These are phyloP conservation scores for Schwanniomyces vanrijiae DNA, from an alignment of 805 yeast species.

Conservation along the genomic window DNA sequence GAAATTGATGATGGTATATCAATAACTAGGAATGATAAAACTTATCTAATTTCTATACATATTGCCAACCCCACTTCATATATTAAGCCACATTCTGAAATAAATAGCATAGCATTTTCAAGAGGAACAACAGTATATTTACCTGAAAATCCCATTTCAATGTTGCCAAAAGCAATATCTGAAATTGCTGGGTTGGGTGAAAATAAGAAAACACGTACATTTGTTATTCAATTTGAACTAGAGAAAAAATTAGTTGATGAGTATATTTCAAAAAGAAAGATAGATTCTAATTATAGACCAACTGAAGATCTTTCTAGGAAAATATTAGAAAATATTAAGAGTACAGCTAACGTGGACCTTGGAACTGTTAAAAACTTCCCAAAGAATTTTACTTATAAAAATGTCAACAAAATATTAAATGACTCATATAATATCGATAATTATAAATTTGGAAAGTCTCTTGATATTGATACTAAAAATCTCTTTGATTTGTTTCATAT, in stretches of 20 bases:
- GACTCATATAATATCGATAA: conserved; percentile 14
- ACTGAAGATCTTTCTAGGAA: conserved; percentile 5
- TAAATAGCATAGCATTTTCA: conserved; percentile 57
- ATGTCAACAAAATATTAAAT: conserved; percentile 54
- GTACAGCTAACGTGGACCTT: conserved; percentile 20
- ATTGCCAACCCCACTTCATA: conserved; percentile 87
- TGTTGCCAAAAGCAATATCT: conserved; percentile 66
- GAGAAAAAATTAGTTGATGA: conserved; percentile 17
- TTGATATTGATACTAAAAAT: conserved; percentile 22
- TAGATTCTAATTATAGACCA: conserved; percentile 6
- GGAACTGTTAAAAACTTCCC: conserved; percentile 31
- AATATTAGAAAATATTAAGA: conserved; percentile 15
- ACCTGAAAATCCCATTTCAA: conserved; percentile 62
- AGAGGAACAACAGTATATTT: conserved; percentile 70
- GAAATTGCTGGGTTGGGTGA: conserved; percentile 53
- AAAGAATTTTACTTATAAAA: conserved; percentile 53
- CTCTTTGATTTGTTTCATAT: conserved; percentile 26
- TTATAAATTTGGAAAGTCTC: conserved; percentile 8
- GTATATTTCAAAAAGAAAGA: conserved; percentile 11
- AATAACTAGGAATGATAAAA: conserved; percentile 32
- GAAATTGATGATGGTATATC: conserved; percentile 96
- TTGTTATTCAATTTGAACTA: conserved; percentile 34
- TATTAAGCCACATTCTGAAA: conserved; percentile 38
- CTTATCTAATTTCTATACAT: conserved; percentile 59
- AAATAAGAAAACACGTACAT: conserved; percentile 41